A percentile compares a stretch with the other conserved stretches of the same genome.
phyloP scores from a whole-genome alignment of 768 basidiomycete species.

The Phlegmacium glaucopus region DNA sequence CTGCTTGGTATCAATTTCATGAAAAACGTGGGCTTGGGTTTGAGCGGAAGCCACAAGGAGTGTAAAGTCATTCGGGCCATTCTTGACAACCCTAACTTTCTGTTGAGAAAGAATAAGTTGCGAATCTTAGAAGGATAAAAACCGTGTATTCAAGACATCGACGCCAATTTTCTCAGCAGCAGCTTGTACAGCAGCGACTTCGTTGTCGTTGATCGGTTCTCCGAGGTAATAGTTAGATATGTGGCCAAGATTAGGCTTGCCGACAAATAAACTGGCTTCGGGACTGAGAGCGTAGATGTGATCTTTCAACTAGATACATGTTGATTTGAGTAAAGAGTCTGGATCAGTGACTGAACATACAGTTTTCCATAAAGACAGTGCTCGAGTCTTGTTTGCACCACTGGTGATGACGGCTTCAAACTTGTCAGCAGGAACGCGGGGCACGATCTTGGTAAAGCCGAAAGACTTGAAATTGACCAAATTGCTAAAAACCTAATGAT shows the following conservation, averaged over 20 bases:
- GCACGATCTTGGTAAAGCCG: conserved; percentile 84
- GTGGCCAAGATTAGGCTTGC: conserved; percentile 75
- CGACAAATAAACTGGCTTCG: conserved; percentile 68
- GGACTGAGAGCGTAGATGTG: conserved; percentile 72
- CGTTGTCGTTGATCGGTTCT: conserved; percentile 65
- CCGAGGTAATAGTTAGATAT: conserved; percentile 86
- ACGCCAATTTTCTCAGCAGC: conserved; percentile 74
- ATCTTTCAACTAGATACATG: conserved; percentile 52
- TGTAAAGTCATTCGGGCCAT: conserved; percentile 55
- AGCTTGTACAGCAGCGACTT: conserved; percentile 72
- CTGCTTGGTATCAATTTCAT: conserved; percentile 41
- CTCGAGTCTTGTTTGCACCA: conserved; percentile 56
- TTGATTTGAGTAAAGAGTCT: background rate
- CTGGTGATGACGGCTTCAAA: conserved; percentile 61
- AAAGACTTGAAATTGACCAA: conserved; percentile 78
- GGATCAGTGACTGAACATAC: conserved; percentile 30
- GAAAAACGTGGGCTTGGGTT: conserved; percentile 32
- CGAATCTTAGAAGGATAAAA: conserved; percentile 3
- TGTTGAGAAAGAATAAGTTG: background rate
- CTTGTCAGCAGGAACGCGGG: conserved; percentile 57
- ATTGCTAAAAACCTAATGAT: conserved; percentile 49
- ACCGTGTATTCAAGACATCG: conserved; percentile 84
- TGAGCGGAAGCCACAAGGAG: conserved; percentile 74
- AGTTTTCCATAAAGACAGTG: conserved; percentile 58
- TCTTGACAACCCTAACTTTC: conserved; percentile 61